phyloP scores from a whole-genome alignment of 306 rosid genomes.

The Biancaea sappan region DNA sequence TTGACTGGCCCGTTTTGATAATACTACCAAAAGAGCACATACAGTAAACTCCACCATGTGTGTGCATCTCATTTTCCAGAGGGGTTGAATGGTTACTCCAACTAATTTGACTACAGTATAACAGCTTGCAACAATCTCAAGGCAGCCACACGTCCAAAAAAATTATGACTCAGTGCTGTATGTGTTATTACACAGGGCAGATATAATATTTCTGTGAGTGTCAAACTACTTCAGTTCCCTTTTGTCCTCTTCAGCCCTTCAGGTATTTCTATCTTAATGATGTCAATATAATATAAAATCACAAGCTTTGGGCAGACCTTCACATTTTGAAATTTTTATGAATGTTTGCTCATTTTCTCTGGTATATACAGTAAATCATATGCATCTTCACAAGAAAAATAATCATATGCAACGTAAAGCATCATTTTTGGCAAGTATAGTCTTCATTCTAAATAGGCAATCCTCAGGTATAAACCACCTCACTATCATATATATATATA shows the following conservation, averaged over 20 bases:
- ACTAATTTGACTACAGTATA: not conserved
- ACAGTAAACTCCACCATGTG: not conserved
- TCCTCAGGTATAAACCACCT: not conserved
- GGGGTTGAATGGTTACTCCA: not conserved
- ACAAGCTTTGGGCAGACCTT: not conserved
- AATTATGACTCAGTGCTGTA: not conserved
- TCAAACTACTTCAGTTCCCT: not conserved
- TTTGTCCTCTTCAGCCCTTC: not conserved
- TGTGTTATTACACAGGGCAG: not conserved
- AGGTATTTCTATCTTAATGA: not conserved
- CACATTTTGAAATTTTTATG: not conserved
- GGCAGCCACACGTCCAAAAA: not conserved
- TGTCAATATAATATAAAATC: not conserved
- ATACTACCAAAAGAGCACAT: constrained; percentile 2
- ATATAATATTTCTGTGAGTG: no score
- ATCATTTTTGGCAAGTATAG: not conserved
- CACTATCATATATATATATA: not conserved
- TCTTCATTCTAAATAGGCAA: not conserved
- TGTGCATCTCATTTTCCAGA: constrained; percentile 1
- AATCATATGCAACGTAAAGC: not conserved
- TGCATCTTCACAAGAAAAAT: not conserved
- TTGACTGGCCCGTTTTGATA: no score
- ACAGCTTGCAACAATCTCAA: not conserved
- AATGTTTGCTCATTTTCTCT: not conserved
- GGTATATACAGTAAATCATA: not conserved